These are phyloP conservation scores for Stevia rebaudiana DNA, from an alignment of 140 eudicot species.

Conservation along the genomic window DNA sequence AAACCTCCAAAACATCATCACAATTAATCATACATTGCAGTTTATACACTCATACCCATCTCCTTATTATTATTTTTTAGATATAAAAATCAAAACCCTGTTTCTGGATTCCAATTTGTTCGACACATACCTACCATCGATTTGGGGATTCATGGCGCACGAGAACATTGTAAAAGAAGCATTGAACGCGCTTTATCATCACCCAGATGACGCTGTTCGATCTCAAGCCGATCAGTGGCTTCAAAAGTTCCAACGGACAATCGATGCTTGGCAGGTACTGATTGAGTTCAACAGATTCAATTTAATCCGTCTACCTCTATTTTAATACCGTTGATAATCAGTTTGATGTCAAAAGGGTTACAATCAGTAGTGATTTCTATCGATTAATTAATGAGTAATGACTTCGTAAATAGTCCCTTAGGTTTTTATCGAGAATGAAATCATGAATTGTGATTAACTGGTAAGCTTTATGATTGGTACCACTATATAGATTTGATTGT, in stretches of 20 bases:
- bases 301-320: not conserved
- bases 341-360: not conserved
- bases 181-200: slow-evolving; percentile 95
- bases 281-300: not conserved
- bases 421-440: not conserved
- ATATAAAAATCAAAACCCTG: slow-evolving; percentile 24
- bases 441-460: not conserved
- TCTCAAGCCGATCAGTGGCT: slow-evolving; percentile 99
- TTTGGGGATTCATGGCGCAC: slow-evolving; percentile 54
- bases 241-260: slow-evolving; percentile 88
- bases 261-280: slow-evolving; percentile 99
- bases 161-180: slow-evolving; percentile 94
- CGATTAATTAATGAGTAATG: not conserved
- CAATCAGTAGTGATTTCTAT: not conserved
- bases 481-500: not conserved
- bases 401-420: not conserved
- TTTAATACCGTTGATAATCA: not conserved
- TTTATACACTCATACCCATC: slow-evolving; percentile 9
- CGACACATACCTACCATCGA: not conserved
- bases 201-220: slow-evolving; percentile 89
- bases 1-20: slow-evolving; percentile 26
- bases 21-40: slow-evolving; percentile 1
- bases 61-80: slow-evolving; percentile 6
- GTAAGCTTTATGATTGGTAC: slow-evolving; percentile 7
- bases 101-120: not conserved